Evolutionary conservation across 2,329 filamentous ascomycete genomes (phyloP).

Genomic region (Alternaria brassicicola): DNA sequence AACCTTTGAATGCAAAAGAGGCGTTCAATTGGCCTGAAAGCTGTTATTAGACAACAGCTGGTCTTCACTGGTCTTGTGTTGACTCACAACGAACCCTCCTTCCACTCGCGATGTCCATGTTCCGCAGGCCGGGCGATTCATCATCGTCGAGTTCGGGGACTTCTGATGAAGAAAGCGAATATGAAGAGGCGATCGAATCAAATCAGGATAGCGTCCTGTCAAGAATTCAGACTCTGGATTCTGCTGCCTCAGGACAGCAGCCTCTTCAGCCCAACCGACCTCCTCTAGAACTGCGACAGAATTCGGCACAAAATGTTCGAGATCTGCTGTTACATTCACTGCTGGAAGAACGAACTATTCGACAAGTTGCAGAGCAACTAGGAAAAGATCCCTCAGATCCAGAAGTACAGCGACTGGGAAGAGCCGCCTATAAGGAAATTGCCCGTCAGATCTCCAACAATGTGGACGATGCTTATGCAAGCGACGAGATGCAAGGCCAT

Average conservation of each 20-base stretch:
- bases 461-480: slow-evolving; percentile 47
- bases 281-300: slow-evolving; percentile 24
- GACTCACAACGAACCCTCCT: background rate
- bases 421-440: slow-evolving; percentile 48
- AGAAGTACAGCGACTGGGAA: slow-evolving; percentile 46
- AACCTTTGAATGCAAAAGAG: slow-evolving; percentile 1
- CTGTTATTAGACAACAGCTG: background rate
- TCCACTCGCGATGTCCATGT: slow-evolving; percentile 38
- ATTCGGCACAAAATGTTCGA: slow-evolving; percentile 35
- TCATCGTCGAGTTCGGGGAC: slow-evolving; percentile 36
- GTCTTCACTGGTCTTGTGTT: background rate
- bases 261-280: slow-evolving; percentile 15
- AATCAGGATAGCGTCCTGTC: slow-evolving; percentile 31
- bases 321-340: slow-evolving; percentile 54
- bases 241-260: slow-evolving; percentile 24
- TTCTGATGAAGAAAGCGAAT: slow-evolving; percentile 27
- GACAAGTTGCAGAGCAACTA: slow-evolving; percentile 48
- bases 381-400: slow-evolving; percentile 42
- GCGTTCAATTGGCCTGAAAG: background rate
- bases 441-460: slow-evolving; percentile 48
- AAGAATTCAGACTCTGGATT: slow-evolving; percentile 38
- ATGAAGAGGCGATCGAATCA: slow-evolving; percentile 22
- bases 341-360: slow-evolving; percentile 53
- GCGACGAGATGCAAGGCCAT: slow-evolving; percentile 46
- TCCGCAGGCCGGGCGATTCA: slow-evolving; percentile 44